Base-by-base conservation (phyloP, 78 protist species). In the Chrysochromulina parva region DNA sequence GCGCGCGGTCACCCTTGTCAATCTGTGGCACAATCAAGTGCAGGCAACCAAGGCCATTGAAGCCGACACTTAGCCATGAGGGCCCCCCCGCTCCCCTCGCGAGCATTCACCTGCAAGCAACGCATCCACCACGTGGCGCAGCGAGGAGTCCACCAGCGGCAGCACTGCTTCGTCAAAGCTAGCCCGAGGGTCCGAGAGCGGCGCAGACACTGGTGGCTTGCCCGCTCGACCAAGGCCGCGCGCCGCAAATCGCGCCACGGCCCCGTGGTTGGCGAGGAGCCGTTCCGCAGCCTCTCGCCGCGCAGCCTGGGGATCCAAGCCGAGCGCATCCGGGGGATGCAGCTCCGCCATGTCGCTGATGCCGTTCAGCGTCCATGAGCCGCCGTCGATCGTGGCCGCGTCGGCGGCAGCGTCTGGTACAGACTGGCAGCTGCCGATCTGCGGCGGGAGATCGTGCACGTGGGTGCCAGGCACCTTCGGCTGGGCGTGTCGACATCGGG, bases 261-360 rank as follows among this genome's bases (percentile, higher is more conserved):
- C 47, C 62, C 0, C 60, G 62, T 53, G 58, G 86, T 78, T 78
- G 86, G 14, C 24, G 22, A 78, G 24, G n/a, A 78, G 2, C 1
- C 86, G 86, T 62, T 78, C 86, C 1, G 86, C 86, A 1, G 86
- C 86, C 86, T 78, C 84, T 3, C 53, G 62, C n/a, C 60, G 24
- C 62, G 86, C 86, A 17, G 47, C 62, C 24, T 20, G 52, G 50
- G 2, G 62, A 50, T 1, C 28, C 16, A 10, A 2, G 47, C 58
- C 62, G 9, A 53, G 60, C 50, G 48, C 28, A 1, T 6, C 14
- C 17, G 11, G 38, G 73, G 24, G 38, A 10, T 16, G 69, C 26
- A 16, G 69, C 1, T 1, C 19, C 24, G 47, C 38, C 47, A 14
- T 11, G 26, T 9, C 47, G 73, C 11, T 1, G 17, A 38, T 10